Evolutionary conservation across 352 stramenopile species (phyloP), one percentile per base, ranked within the genome.

Genomic region (Halophytophthora polymorphica): DNA sequence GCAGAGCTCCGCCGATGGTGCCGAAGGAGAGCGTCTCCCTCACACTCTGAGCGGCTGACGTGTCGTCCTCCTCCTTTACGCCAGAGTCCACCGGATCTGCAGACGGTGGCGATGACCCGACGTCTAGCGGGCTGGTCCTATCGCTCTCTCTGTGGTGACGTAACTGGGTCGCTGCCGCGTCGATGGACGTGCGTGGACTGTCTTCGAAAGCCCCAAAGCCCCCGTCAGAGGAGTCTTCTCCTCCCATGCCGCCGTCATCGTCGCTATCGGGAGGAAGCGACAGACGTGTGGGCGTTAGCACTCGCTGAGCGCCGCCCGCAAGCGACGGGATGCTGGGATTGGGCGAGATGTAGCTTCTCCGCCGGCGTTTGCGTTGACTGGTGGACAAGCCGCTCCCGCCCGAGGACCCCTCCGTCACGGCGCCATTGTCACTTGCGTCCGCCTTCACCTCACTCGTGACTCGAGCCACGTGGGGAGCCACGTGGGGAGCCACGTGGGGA

Each of bases 321-420:
- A 90, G 52, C 22, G 75, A 71, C 28, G 80, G 62, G 2, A 68
- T 43, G 34, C 64, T 71, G 5, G 63, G 61, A 19, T 56, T 82
- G 1, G 80, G 77, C 0, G 81, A 82, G 34, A 77, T 65, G 29
- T 72, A 77, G 50, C 73, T 82, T 25, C 71, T 67, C 0, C 74
- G 70, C 50, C 69, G 62, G 35, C 77, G 67, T 42, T 67, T 83
- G 14, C 43, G 53, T 38, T 57, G 42, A 12, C 33, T 60, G 2
- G 36, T 19, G n/a, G 45, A n/a, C 25, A 53, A 8, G n/a, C 39
- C 12, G 0, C 41, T 48, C 7, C 10, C 10, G 25, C 18, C 52
- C 29, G 17, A 51, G 3, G 39, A 40, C 37, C 23, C 40, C 41
- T 4, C 19, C 12, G 44, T 53, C 3, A 36, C 44, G 33, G 44